Evolutionary conservation across 2,329 filamentous ascomycete species (phyloP).

Genomic region (Colletotrichum filicis): DNA sequence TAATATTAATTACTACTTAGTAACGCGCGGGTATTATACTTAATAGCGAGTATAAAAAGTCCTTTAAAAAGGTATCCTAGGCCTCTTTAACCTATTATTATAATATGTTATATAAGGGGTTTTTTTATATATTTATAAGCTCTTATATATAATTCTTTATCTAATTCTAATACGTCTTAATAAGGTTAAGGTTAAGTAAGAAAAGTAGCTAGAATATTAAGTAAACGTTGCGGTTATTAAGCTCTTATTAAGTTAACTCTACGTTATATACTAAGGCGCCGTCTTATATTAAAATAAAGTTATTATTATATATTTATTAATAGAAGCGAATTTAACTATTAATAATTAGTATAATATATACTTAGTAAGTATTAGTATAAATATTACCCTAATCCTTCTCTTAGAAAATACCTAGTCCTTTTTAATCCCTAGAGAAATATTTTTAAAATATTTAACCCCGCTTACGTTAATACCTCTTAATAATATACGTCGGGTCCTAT

Average conservation of each 20-base stretch:
- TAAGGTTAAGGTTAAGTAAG: background rate
- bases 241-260: background rate
- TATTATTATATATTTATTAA: background rate
- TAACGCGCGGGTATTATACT: background rate
- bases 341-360: background rate
- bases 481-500: background rate
- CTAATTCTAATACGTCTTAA: background rate
- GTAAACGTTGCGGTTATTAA: background rate
- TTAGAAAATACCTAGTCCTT: background rate
- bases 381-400: background rate
- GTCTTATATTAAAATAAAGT: constrained; percentile 4
- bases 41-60: background rate
- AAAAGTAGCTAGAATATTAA: background rate
- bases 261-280: background rate
- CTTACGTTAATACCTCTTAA: background rate
- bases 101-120: background rate
- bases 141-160: constrained; percentile 10
- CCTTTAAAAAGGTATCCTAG: background rate
- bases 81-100: background rate
- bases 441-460: background rate
- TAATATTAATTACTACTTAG: background rate
- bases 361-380: background rate
- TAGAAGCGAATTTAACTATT: background rate
- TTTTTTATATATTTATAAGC: background rate
- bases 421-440: background rate